These are phyloP conservation scores for Prunus dulcis DNA, from an alignment of 306 rosid genomes.

Conservation along the genomic window DNA sequence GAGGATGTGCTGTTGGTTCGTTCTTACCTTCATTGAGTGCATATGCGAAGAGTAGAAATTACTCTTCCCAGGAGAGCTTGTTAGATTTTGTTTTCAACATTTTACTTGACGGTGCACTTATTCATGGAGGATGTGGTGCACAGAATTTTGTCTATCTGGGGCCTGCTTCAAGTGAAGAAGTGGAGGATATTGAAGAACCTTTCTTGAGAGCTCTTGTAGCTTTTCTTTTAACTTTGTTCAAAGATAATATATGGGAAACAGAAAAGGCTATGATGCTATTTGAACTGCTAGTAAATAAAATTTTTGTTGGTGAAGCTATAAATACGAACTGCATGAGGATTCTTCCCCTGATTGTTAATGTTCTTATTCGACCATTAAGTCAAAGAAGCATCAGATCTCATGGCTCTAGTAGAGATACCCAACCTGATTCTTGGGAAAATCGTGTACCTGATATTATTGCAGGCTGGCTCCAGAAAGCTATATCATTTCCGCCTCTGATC, in stretches of 20 bases:
- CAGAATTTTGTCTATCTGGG: conserved; percentile 47
- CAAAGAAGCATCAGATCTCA: conserved; percentile 19
- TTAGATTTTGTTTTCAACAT: conserved; percentile 57
- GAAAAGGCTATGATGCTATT: conserved; percentile 52
- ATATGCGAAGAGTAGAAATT: conserved; percentile 46
- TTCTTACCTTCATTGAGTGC: conserved; percentile 72
- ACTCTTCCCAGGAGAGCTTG: conserved; percentile 45
- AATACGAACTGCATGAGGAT: conserved; percentile 72
- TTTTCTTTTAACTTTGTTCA: conserved; percentile 56
- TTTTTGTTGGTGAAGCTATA: conserved; percentile 72
- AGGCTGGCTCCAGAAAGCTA: conserved; percentile 75
- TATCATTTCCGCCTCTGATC: conserved; percentile 65
- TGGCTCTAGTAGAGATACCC: conserved; percentile 39
- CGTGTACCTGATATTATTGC: conserved; percentile 40
- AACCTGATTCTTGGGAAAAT: conserved; percentile 38
- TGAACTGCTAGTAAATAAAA: conserved; percentile 62
- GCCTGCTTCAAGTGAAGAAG: conserved; percentile 51
- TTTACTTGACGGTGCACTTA: conserved; percentile 79
- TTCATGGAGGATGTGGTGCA: conserved; percentile 51
- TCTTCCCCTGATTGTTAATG: conserved; percentile 70
- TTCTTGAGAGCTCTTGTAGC: conserved; percentile 83
- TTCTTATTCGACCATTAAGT: conserved; percentile 56
- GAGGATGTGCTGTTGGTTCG: conserved; percentile 63
- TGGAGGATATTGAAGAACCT: conserved; percentile 79
- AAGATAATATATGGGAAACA: conserved; percentile 66